A percentile compares a stretch with the other conserved stretches of the same genome.
Evolutionary conservation across 108 stramenopile genomes (phyloP).

Genomic region (Cyclotella cryptica): DNA sequence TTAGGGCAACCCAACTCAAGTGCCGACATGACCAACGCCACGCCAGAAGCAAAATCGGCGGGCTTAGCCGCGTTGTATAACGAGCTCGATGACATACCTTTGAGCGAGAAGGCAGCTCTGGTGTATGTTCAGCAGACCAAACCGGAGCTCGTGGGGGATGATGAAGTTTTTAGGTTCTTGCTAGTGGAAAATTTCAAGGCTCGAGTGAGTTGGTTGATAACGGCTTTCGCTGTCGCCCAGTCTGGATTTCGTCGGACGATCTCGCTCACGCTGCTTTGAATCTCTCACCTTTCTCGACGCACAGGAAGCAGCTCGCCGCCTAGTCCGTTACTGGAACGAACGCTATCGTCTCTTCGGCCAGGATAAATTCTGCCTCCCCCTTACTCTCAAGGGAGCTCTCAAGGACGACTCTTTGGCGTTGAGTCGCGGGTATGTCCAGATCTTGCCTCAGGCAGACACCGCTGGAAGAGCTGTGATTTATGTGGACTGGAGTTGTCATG

Average conservation of each 20-base stretch:
- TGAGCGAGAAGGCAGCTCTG: constrained; percentile 30
- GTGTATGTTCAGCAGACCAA: constrained; percentile 21
- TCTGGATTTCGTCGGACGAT: not conserved
- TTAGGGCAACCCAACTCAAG: not conserved
- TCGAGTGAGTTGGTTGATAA: constrained; percentile 17
- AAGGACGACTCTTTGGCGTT: constrained; percentile 45
- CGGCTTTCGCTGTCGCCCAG: not conserved
- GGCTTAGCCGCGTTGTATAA: constrained; percentile 15
- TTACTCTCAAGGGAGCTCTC: constrained; percentile 47
- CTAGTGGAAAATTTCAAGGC: constrained; percentile 34
- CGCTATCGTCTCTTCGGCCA: constrained; percentile 40
- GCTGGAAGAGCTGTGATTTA: constrained; percentile 48
- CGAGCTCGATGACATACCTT: constrained; percentile 25
- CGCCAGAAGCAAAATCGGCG: not conserved
- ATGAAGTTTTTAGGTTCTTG: constrained; percentile 40
- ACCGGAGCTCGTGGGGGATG: constrained; percentile 35
- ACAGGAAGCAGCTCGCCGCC: constrained; percentile 36
- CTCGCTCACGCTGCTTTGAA: not conserved
- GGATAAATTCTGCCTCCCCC: constrained; percentile 44
- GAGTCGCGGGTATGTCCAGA: constrained; percentile 37
- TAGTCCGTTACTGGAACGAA: constrained; percentile 49
- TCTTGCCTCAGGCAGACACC: constrained; percentile 44
- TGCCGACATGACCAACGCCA: not conserved
- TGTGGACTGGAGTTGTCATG: constrained; percentile 46
- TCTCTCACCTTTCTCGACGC: not conserved